These are phyloP conservation scores for Colletotrichum australisinense DNA, from an alignment of 2,329 filamentous ascomycete species.

Conservation along the genomic window DNA sequence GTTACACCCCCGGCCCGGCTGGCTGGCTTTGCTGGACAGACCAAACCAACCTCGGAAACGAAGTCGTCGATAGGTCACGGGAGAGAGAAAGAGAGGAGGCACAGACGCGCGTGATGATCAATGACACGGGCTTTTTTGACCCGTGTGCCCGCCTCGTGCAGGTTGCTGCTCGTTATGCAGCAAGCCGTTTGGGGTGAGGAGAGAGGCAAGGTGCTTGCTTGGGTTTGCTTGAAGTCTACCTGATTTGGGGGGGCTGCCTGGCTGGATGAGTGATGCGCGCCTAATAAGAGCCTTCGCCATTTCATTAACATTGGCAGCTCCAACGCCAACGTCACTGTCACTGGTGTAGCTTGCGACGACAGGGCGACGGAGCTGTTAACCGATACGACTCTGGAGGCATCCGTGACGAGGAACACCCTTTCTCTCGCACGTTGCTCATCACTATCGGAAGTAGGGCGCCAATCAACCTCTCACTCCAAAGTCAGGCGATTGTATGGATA, in stretches of 20 bases:
- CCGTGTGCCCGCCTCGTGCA: conserved; percentile 11
- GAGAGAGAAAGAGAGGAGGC: not conserved
- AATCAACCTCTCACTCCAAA: not conserved
- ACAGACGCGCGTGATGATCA: conserved; percentile 15
- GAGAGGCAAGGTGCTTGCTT: not conserved
- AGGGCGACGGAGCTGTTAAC: not conserved
- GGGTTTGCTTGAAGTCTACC: not conserved
- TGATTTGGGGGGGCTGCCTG: not conserved
- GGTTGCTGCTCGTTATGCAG: conserved; percentile 12
- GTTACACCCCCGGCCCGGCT: not conserved
- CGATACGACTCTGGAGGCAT: not conserved
- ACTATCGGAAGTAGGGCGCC: not conserved
- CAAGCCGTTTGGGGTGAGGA: conserved; percentile 18
- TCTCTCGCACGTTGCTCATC: not conserved
- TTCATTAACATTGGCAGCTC: not conserved
- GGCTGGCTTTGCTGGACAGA: not conserved
- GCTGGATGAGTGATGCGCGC: not conserved
- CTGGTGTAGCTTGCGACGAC: conserved; percentile 7
- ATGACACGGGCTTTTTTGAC: not conserved
- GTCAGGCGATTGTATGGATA: not conserved
- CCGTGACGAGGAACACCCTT: not conserved
- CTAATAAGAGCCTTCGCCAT: not conserved
- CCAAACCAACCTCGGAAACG: conserved; percentile 10
- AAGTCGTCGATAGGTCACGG: conserved; percentile 15
- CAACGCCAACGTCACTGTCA: conserved; percentile 1